A percentile compares a stretch with the other conserved stretches of the same genome.
Conservation (phyloP, 2,329 filamentous ascomycete species). For the Fusarium bactridioides region DNA sequence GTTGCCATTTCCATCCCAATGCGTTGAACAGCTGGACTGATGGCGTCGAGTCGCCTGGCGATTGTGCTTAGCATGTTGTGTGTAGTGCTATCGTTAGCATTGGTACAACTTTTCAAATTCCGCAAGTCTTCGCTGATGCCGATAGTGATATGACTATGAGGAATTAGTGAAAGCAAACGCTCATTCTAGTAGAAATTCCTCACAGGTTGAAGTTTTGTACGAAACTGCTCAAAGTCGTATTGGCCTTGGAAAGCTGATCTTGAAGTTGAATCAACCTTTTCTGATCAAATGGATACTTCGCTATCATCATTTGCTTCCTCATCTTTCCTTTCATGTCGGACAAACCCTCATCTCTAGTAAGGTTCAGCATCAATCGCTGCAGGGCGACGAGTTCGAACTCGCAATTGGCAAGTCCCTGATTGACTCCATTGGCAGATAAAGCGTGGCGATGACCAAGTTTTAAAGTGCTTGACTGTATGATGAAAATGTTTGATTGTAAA, state of each 20-base stretch:
- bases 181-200: rapidly evolving
- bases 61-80: not conserved
- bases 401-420: rapidly evolving
- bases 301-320: not conserved
- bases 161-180: too few relatives aligned
- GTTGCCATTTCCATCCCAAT: rapidly evolving
- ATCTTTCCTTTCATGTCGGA: not conserved
- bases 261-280: not conserved
- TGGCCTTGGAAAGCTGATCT: not conserved
- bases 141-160: not conserved
- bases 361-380: rapidly evolving
- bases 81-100: not conserved
- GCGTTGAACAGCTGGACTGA: rapidly evolving
- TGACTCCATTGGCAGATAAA: not conserved
- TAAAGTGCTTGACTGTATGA: not conserved
- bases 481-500: not conserved
- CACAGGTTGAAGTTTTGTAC: not conserved
- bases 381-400: not conserved
- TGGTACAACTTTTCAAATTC: rapidly evolving
- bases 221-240: not conserved
- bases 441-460: not conserved
- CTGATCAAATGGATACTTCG: not conserved
- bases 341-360: rapidly evolving
- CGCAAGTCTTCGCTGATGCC: not conserved
- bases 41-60: not conserved